Evolutionary conservation across 768 basidiomycete genomes (phyloP), one percentile per base, ranked within the genome.

Genomic region (Austroboletus festivus): DNA sequence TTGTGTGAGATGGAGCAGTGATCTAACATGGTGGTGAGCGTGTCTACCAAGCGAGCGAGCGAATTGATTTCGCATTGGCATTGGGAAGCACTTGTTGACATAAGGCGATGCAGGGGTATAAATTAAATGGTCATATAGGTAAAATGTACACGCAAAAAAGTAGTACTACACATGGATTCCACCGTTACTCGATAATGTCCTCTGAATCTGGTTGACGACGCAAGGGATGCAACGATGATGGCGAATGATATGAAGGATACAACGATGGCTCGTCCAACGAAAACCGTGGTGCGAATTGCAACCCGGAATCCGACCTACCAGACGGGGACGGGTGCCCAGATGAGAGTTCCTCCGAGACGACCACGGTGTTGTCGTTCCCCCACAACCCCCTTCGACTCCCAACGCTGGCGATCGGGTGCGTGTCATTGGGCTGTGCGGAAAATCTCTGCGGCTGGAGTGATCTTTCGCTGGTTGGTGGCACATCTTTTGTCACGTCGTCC

Each of bases 1-100:
- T 90, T 90, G 68, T 93, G 92, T 9, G 91, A 91, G 61, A 97
- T 95, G 23, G 92, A 93, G 67, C 93, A 91, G 69, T 93, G 89
- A 71, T 97, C 94, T 50, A 96, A 81, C 93, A 96, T 96, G 47
- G 31, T 37, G 3, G 5, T 18, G 7, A 4, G 8, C n/a, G n/a
- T n/a, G n/a, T n/a, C n/a, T n/a, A n/a, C 12, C 6, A 35, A 35
- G n/a, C 18, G 7, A 37, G 5, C 4, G 35, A 37, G 13, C 8
- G 7, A 4, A 13, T 18, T 19, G 3, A 18, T 6, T 6, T n/a
- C n/a, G 16, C 33, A 34, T n/a, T n/a, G n/a, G n/a, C n/a, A n/a
- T n/a, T n/a, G n/a, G n/a, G n/a, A n/a, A n/a, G 5, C 33, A 34
- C 12, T n/a, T 18, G 16, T 18, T 37, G 4, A 19, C 16, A 18